Conservation (phyloP, 2,329 filamentous ascomycete species). For the Pseudocercospora fijiensis region DNA sequence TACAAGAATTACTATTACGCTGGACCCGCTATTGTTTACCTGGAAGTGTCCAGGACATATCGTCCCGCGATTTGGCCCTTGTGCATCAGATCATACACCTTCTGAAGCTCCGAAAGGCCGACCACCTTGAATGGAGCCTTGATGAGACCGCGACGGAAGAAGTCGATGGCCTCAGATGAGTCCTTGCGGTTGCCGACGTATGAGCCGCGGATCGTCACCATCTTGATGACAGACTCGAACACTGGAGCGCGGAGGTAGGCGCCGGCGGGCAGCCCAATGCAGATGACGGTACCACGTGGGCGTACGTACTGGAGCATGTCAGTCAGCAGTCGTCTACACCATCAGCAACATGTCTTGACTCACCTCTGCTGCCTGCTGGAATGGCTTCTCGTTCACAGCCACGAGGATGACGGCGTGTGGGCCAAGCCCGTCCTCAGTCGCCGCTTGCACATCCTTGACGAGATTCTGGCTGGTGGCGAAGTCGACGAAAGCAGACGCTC, state of each 20-base stretch:
- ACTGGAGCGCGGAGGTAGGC: slow-evolving; percentile 81
- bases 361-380: slow-evolving; percentile 80
- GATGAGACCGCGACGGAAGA: slow-evolving; percentile 80
- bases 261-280: slow-evolving; percentile 81
- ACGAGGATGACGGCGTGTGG: slow-evolving; percentile 85
- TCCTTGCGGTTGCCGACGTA: slow-evolving; percentile 94
- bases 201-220: slow-evolving; percentile 78
- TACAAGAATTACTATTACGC: slow-evolving; percentile 4
- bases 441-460: slow-evolving; percentile 78
- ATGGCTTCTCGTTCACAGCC: slow-evolving; percentile 84
- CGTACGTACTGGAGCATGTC: slow-evolving; percentile 66
- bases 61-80: slow-evolving; percentile 71
- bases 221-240: slow-evolving; percentile 74
- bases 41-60: slow-evolving; percentile 74
- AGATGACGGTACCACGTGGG: slow-evolving; percentile 76
- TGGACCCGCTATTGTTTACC: slow-evolving; percentile 42
- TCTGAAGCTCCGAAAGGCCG: slow-evolving; percentile 74
- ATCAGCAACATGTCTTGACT: slow-evolving; percentile 12
- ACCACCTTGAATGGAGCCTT: slow-evolving; percentile 83
- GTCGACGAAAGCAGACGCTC: slow-evolving; percentile 73
- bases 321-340: slow-evolving; percentile 7
- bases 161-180: slow-evolving; percentile 83
- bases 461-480: slow-evolving; percentile 74
- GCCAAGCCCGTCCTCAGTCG: slow-evolving; percentile 75
- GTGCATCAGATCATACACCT: slow-evolving; percentile 71